Conservation (phyloP, 2,329 filamentous ascomycete genomes). For the Botrytis porri region DNA sequence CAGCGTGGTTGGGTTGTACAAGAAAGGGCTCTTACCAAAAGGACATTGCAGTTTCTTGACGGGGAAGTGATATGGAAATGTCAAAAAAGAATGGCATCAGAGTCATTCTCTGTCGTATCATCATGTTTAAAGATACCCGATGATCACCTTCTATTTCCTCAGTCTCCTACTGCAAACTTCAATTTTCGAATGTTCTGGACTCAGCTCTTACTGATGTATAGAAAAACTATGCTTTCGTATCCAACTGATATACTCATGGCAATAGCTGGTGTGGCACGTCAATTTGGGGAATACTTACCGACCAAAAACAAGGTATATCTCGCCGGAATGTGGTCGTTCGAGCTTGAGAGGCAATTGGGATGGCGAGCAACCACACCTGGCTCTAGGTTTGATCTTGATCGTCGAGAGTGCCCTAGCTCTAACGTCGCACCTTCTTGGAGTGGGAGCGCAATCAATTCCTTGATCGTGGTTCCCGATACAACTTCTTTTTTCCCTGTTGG, state of each 20-base stretch:
- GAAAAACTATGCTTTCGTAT: background rate
- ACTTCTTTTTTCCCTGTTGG: background rate
- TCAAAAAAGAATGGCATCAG: background rate
- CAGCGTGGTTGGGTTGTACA: background rate
- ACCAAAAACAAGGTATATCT: background rate
- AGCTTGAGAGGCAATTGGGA: conserved; percentile 1
- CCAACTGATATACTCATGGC: background rate
- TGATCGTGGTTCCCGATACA: background rate
- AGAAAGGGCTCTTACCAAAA: background rate
- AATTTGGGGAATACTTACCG: background rate
- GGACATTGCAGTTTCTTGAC: background rate
- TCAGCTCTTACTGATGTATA: background rate
- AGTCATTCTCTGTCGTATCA: background rate
- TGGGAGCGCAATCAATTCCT: background rate
- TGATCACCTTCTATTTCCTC: background rate
- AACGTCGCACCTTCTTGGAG: conserved; percentile 10
- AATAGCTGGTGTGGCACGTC: background rate
- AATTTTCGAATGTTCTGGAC: background rate
- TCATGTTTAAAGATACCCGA: background rate
- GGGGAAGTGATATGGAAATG: background rate
- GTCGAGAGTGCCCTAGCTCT: background rate
- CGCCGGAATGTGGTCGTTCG: conserved; percentile 2
- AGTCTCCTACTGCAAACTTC: background rate
- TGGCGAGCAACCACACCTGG: background rate
- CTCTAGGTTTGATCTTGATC: background rate